These are phyloP conservation scores for Sparassis latifolia DNA, from an alignment of 1,284 basidiomycete species.

Conservation along the genomic window DNA sequence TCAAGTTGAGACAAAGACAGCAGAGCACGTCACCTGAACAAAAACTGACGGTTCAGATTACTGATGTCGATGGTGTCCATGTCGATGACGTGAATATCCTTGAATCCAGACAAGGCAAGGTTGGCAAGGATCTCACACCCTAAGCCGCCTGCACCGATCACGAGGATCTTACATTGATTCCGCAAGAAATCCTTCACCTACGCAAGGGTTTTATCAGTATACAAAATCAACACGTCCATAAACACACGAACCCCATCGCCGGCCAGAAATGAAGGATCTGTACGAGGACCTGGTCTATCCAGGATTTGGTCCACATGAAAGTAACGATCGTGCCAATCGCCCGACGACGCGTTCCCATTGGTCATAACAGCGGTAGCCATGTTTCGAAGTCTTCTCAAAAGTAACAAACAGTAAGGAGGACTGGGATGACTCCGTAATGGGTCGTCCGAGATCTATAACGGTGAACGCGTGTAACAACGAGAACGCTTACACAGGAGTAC, in stretches of 20 bases:
- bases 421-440: background rate
- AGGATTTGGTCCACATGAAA: slow-evolving; percentile 78
- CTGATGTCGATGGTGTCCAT: slow-evolving; percentile 99
- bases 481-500: too few species aligned
- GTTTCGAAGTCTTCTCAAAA: background rate
- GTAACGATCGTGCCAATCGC: slow-evolving; percentile 71
- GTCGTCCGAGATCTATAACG: too few species aligned
- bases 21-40: slow-evolving; percentile 71
- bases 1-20: background rate
- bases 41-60: slow-evolving; percentile 96
- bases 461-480: too few species aligned
- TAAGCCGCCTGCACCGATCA: slow-evolving; percentile 93
- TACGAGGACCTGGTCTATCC: slow-evolving; percentile 75
- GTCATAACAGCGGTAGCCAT: slow-evolving; percentile 25
- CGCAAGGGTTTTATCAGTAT: background rate
- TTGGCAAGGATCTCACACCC: slow-evolving; percentile 95
- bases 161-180: slow-evolving; percentile 84
- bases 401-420: background rate
- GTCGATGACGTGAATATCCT: slow-evolving; percentile 98
- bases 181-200: slow-evolving; percentile 88
- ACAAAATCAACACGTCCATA: background rate
- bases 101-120: slow-evolving; percentile 91
- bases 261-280: slow-evolving; percentile 67
- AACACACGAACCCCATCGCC: slow-evolving; percentile 56
- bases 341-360: slow-evolving; percentile 25